Evolutionary conservation across 148 eudicot genomes (phyloP), one percentile per base, ranked within the genome.

Genomic region (Suaeda aralocaspica): DNA sequence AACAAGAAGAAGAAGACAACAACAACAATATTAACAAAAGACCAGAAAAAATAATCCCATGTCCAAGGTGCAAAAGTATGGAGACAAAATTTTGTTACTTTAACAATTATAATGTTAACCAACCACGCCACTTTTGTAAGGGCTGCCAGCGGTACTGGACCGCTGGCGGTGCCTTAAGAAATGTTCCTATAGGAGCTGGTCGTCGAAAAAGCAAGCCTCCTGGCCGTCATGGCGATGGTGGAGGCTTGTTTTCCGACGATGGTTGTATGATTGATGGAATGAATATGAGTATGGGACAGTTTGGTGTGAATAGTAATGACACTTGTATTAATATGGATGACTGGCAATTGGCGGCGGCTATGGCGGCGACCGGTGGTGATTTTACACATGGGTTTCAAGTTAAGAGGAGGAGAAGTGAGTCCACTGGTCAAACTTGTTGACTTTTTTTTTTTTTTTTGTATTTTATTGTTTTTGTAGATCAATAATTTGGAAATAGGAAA

Each of bases 81-180:
- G 94, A 86, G 42, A 89, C 94, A 14, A 89, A 89, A 46, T 86
- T 89, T 45, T 89, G 91, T 68, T 89, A 89, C 82, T 89, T 89
- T 83, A 89, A 89, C 76, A 89, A 89, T 72, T 89, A 89, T 69
- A 88, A 88, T 69, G 89, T 89, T 51, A 89, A 86, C 60, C 94
- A 89, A 64, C 94, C 94, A 3, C 66, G 94, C 1, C 91, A 89
- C 81, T 89, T 86, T 10, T 89, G 94, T 15, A 84, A 78, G 78
- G 86, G 91, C 31, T 89, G 95, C 64, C 95, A 87, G 45, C 52
- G 95, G 56, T 89, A 89, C 49, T 89, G 95, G 93, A 88, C 91
- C 3, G 94, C 94, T n/a, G 94, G 94, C 3, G 94, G 94, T 18
- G 91, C 91, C 41, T 84, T 89, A 6, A 72, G 94, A 2, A 89